These are phyloP conservation scores for Bruguiera gymnorhiza DNA, from an alignment of 345 rosid genomes.

Conservation along the genomic window DNA sequence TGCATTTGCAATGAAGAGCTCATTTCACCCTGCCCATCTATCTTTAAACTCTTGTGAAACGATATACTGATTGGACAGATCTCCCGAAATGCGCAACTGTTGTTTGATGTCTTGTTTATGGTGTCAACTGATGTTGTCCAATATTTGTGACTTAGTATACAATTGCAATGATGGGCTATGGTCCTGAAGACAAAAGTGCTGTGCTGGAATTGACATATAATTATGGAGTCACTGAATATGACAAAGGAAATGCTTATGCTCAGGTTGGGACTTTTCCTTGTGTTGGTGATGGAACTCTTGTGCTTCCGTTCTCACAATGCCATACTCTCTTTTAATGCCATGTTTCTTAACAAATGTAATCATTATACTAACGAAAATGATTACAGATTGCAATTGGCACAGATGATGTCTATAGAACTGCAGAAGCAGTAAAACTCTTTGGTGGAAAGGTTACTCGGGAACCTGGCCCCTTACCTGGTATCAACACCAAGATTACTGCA, in stretches of 20 bases:
- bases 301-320: neutral
- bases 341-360: neutral
- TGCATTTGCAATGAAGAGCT: too few species aligned
- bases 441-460: constrained; percentile 92
- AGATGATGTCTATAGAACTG: constrained; percentile 90
- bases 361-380: neutral
- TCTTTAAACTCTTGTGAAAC: neutral
- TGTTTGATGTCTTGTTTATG: constrained; percentile 2
- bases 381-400: constrained; percentile 91
- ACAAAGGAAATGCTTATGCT: constrained; percentile 88
- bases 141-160: constrained; percentile 46
- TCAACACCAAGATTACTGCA: constrained; percentile 89
- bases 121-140: constrained; percentile 11
- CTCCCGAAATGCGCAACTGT: neutral
- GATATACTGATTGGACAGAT: neutral
- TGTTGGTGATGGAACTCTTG: neutral
- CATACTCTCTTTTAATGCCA: neutral
- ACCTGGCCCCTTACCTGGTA: constrained; percentile 97
- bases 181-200: constrained; percentile 81
- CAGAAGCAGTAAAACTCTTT: constrained; percentile 73
- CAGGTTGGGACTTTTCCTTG: constrained; percentile 45
- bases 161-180: constrained; percentile 90
- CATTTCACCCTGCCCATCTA: neutral
- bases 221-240: constrained; percentile 86
- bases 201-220: constrained; percentile 92